These are phyloP conservation scores for Trichomonas vaginalis DNA, from an alignment of 208 protist species.

Conservation along the genomic window DNA sequence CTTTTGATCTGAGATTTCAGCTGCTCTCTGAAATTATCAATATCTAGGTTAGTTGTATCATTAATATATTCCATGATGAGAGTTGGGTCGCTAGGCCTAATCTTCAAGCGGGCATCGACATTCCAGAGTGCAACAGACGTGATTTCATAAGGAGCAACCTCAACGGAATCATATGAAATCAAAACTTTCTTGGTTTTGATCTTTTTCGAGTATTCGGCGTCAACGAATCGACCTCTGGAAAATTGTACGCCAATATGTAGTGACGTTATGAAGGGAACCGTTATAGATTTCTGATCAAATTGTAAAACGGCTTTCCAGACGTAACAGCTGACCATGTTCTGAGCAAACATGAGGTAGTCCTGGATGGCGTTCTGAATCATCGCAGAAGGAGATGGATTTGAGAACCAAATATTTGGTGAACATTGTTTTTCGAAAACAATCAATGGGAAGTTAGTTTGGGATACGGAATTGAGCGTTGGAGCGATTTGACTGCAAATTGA, in stretches of 20 bases:
- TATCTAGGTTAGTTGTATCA: neutral
- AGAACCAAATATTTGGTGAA: neutral
- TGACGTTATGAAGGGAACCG: neutral
- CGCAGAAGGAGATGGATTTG: neutral
- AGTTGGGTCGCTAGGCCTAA: neutral
- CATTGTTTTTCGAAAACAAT: neutral
- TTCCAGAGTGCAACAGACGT: neutral
- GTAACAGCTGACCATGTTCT: neutral
- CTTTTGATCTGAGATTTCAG: neutral
- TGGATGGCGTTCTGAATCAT: neutral
- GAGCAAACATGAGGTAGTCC: neutral
- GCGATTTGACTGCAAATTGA: neutral
- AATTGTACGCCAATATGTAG: neutral
- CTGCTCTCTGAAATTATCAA: neutral
- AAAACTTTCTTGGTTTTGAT: neutral
- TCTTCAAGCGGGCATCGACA: neutral
- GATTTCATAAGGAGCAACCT: neutral
- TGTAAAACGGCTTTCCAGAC: neutral
- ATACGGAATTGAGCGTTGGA: neutral
- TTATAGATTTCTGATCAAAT: neutral
- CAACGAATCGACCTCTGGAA: neutral
- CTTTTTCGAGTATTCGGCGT: neutral
- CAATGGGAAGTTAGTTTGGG: neutral
- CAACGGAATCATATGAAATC: neutral
- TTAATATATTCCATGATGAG: neutral